A percentile compares a stretch with the other conserved stretches of the same genome.
Conservation (phyloP, 1,284 basidiomycete species). For the Baeospora myosura region DNA sequence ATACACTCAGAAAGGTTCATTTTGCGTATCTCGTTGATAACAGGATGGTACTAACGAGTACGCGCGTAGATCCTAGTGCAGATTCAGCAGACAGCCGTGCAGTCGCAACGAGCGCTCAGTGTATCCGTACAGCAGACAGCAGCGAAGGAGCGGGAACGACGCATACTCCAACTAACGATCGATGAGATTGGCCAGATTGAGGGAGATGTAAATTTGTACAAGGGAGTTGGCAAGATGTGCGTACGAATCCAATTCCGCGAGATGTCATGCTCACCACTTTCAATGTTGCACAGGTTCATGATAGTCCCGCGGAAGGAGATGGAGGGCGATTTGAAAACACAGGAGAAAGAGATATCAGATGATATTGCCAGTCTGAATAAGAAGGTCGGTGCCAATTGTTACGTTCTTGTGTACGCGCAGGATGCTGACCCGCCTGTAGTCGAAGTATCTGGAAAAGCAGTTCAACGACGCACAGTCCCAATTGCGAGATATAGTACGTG, state of each 20-base stretch:
- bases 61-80: constrained; percentile 74
- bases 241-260: constrained; percentile 19
- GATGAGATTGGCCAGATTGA: constrained; percentile 63
- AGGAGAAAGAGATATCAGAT: constrained; percentile 77
- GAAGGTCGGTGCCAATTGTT: constrained; percentile 42
- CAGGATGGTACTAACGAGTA: too few relatives aligned
- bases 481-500: constrained; percentile 77
- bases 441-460: constrained; percentile 87
- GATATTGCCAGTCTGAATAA: constrained; percentile 76
- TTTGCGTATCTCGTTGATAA: neutral
- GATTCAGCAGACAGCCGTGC: constrained; percentile 80
- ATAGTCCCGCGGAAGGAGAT: constrained; percentile 76
- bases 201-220: constrained; percentile 73
- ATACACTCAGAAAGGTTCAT: constrained; percentile 10
- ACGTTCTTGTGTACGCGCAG: constrained; percentile 1
- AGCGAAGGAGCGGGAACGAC: constrained; percentile 77
- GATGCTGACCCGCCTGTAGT: constrained; percentile 32
- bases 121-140: constrained; percentile 67
- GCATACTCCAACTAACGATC: constrained; percentile 82
- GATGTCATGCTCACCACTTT: constrained; percentile 5
- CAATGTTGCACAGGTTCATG: constrained; percentile 63
- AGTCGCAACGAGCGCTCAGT: constrained; percentile 71
- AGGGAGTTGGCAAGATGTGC: constrained; percentile 89
- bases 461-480: constrained; percentile 84
- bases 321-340: constrained; percentile 63